Conservation (phyloP, 129 eudicot genomes). For the Erigeron canadensis region DNA sequence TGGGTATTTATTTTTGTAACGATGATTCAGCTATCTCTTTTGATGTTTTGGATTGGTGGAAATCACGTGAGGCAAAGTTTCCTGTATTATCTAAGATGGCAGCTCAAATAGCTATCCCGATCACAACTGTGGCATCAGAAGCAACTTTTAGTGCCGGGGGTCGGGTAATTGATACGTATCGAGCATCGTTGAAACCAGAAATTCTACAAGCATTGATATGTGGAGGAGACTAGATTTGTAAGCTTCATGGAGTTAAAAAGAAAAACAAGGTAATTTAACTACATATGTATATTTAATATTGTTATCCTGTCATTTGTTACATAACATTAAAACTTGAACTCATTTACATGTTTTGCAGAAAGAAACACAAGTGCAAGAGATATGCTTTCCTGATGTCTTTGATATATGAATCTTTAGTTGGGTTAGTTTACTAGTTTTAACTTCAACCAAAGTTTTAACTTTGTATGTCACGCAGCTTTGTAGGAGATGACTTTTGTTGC, state of each 20-base stretch:
- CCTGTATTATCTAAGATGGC: slow-evolving; percentile 5
- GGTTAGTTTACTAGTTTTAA: too few relatives aligned
- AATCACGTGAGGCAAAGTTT: neutral
- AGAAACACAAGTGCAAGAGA: neutral
- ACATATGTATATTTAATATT: neutral
- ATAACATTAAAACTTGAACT: neutral
- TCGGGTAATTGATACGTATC: slow-evolving; percentile 2
- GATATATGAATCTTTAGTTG: too few relatives aligned
- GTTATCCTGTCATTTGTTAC: neutral
- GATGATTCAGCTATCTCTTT: neutral
- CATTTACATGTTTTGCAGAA: neutral
- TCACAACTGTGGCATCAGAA: slow-evolving; percentile 21
- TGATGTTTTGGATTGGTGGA: neutral
- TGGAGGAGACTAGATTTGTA: slow-evolving; percentile 2
- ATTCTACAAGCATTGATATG: neutral
- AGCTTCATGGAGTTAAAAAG: slow-evolving; percentile 15
- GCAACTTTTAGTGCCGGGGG: slow-evolving; percentile 25
- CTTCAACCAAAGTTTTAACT: too few relatives aligned
- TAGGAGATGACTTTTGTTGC: too few relatives aligned
- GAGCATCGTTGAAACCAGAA: neutral
- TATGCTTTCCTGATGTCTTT: neutral
- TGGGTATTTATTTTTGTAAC: neutral
- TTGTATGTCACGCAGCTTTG: too few relatives aligned
- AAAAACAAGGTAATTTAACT: neutral
- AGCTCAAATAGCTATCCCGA: slow-evolving; percentile 20